Base-by-base conservation (phyloP, 2,329 filamentous ascomycete species). In the Scedosporium boydii region DNA sequence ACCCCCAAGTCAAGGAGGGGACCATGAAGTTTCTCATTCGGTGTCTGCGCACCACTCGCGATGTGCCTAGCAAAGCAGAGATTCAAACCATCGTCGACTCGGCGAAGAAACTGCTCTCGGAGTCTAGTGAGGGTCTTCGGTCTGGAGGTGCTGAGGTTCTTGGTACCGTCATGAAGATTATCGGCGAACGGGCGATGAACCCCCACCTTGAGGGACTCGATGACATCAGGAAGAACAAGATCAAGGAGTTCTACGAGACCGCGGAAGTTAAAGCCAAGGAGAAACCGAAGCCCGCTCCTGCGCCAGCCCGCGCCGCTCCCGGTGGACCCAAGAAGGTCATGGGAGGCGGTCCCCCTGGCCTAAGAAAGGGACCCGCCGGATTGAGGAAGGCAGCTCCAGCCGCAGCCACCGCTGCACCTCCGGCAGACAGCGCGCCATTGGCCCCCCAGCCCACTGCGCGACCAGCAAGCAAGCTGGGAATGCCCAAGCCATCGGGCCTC, bases 151-250 rank as follows among this genome's bases (percentile, higher is more conserved):
- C 93, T 14, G 95, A 99, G 74, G 87, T 95, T 41, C 79, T 99
- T 3, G 95, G 96, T 66, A 96, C 93, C 0, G 75, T 99, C 59
- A 98, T 97, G 95, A 99, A 98, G 78, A 98, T 99, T 62, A 90
- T 98, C 78, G 93, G 95, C 51, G 96, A 99, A 74, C 86, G 95
- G 63, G 90, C 90, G 60, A 99, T 99, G 95, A 91, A 89, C 53
- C 89, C 91, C 7, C 90, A 96, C 72, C 78, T 99, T 16, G 93
- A 97, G 66, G 91, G 91, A 3, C 80, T 99, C 2, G 95, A 99
- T 71, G 95, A 99, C 26, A 98, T 98, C 67, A 86, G 93, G 65
- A 98, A 96, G 77, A 89, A 82, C 65, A 99, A 97, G 75, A 90
- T 98, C 73, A 97, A 96, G 77, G 95, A 99, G 73, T 98, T 86